phyloP scores from a whole-genome alignment of 129 eudicot genomes.

The Artemisia argyi region DNA sequence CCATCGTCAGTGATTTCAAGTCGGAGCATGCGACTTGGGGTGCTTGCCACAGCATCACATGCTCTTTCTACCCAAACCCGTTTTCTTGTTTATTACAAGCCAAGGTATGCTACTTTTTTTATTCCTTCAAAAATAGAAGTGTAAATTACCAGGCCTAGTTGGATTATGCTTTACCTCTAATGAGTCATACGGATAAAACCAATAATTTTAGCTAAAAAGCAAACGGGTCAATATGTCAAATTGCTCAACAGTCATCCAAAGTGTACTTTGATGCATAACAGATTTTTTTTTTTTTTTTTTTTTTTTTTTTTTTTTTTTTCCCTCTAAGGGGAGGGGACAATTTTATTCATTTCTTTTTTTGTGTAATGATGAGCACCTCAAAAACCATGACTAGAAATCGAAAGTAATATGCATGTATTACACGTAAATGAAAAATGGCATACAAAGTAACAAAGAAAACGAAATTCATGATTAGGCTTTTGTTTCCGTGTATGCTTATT shows the following conservation, averaged over 20 bases:
- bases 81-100: not conserved
- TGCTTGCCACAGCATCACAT: not conserved
- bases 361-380: not conserved
- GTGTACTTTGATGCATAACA: too few relatives aligned
- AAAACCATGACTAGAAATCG: not conserved
- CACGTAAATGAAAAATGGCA: not conserved
- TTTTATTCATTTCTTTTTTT: not conserved
- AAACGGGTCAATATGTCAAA: too few relatives aligned
- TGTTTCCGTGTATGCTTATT: not conserved
- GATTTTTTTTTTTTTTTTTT: too few relatives aligned
- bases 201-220: too few relatives aligned
- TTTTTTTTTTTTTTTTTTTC: too few relatives aligned
- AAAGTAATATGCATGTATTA: not conserved
- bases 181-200: too few relatives aligned
- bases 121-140: not conserved
- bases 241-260: too few relatives aligned
- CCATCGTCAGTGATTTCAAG: not conserved
- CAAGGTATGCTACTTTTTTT: not conserved
- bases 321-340: not conserved
- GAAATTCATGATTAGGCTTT: not conserved
- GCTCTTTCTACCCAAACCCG: conserved; percentile 1
- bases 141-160: too few relatives aligned
- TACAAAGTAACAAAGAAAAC: not conserved
- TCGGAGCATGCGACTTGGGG: not conserved
- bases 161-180: too few relatives aligned